Base-by-base conservation (phyloP, 768 basidiomycete genomes). In the Epithele typhae region DNA sequence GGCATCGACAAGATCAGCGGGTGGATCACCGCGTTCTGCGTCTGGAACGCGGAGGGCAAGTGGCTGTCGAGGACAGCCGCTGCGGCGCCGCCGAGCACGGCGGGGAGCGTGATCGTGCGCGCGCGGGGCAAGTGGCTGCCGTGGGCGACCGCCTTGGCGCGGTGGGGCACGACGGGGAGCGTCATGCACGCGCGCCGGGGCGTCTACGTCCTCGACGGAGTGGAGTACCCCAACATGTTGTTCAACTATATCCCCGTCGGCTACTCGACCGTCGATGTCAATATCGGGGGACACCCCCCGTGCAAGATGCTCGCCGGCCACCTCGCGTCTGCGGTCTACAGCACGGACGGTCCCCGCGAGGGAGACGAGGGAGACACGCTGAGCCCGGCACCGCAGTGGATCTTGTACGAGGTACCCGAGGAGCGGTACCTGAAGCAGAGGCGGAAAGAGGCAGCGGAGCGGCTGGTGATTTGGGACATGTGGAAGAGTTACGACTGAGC, bases 1-100 rank as follows among this genome's bases (percentile, higher is more conserved):
- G 54, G 51, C 5, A 18, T 5, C 12, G 46, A 45, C 21, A n/a
- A 27, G 34, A 14, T 55, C 12, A 33, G 35, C 18, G 54, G 54
- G 3, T 55, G 54, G 54, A 38, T 55, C 25, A 45, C 50, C 17
- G 54, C 50, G 15, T 55, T 55, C 41, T 51, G 47, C 14, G 54
- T 48, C 9, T 55, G 48, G 48, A 15, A 37, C 4, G 18, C 11
- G 25, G 39, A 45, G 19, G 52, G 52, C 3, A 17, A 24, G 15
- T 53, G 52, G 52, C n/a, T n/a, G n/a, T n/a, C n/a, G n/a, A n/a
- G n/a, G n/a, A n/a, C n/a, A n/a, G 21, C 36, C 17, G 19, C 46
- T 41, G 9, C 11, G 36, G 10, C 7, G 3, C 25, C 40, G n/a
- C n/a, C n/a, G n/a, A n/a, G n/a, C n/a, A n/a, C n/a, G n/a, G n/a